Evolutionary conservation across 2,329 filamentous ascomycete species (phyloP).

Genomic region (Fusarium hainanense): DNA sequence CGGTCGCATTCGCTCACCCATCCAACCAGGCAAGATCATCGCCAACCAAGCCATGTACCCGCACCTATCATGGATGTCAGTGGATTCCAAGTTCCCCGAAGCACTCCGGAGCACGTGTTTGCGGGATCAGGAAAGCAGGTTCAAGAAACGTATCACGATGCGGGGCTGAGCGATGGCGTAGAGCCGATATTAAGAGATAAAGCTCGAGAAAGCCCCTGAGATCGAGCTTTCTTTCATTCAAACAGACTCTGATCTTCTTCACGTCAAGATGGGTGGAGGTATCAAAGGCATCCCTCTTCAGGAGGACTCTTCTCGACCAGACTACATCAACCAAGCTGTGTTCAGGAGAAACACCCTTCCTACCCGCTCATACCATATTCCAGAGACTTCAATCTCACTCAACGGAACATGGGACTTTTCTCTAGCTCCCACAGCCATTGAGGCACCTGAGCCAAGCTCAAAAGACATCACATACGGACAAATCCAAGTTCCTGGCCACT

Average conservation of each 20-base stretch:
- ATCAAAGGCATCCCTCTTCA: constrained; percentile 49
- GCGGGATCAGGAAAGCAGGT: not conserved
- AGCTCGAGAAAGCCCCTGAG: constrained; percentile 5
- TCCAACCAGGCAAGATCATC: constrained; percentile 26
- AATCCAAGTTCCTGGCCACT: constrained; percentile 71
- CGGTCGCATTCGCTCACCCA: not conserved
- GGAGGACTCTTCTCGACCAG: constrained; percentile 53
- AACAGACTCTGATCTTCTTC: not conserved
- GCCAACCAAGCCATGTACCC: constrained; percentile 25
- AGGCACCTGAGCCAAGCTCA: constrained; percentile 54
- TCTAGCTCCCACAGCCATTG: constrained; percentile 57
- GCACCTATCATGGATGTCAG: constrained; percentile 31
- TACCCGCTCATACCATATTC: constrained; percentile 64
- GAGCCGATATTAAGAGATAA: constrained; percentile 23
- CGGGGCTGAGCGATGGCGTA: constrained; percentile 15
- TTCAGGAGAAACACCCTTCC: constrained; percentile 65
- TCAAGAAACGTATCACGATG: constrained; percentile 26
- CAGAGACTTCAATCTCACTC: constrained; percentile 60
- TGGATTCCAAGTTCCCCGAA: constrained; percentile 15
- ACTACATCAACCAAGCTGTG: constrained; percentile 63
- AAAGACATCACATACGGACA: constrained; percentile 64
- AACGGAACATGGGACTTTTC: constrained; percentile 70
- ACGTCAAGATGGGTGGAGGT: constrained; percentile 36
- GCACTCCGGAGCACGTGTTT: constrained; percentile 27
- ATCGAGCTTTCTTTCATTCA: not conserved